Evolutionary conservation across 495 filamentous ascomycete species (phyloP).

Genomic region (Alectoria sarmentosa): DNA sequence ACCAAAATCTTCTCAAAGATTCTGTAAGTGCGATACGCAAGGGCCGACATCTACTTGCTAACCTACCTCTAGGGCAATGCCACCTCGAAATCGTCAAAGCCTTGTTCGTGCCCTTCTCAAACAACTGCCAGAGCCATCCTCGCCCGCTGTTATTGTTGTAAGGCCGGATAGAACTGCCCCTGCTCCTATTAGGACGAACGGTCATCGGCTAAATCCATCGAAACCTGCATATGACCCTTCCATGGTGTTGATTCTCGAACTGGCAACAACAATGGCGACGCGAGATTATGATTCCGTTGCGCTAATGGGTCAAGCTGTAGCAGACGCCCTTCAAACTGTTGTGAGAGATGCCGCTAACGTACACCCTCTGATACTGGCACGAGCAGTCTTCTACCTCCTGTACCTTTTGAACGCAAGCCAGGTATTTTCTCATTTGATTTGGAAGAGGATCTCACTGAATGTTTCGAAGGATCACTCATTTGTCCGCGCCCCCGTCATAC

Average conservation of each 20-base stretch:
- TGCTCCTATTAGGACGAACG: slow-evolving; percentile 46
- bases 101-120: slow-evolving; percentile 68
- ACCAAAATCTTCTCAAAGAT: slow-evolving; percentile 79
- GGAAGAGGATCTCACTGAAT: slow-evolving; percentile 28
- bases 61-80: slow-evolving; percentile 50
- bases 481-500: slow-evolving; percentile 81
- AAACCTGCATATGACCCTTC: slow-evolving; percentile 75
- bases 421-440: slow-evolving; percentile 45
- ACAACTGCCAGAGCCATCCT: slow-evolving; percentile 80
- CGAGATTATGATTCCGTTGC: slow-evolving; percentile 66
- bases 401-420: slow-evolving; percentile 79
- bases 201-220: slow-evolving; percentile 41
- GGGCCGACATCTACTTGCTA: background rate
- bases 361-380: slow-evolving; percentile 73
- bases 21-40: slow-evolving; percentile 47
- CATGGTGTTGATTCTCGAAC: slow-evolving; percentile 79
- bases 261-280: slow-evolving; percentile 77
- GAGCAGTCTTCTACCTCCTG: slow-evolving; percentile 80
- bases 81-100: slow-evolving; percentile 54
- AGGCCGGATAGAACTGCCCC: slow-evolving; percentile 67
- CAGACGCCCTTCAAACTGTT: slow-evolving; percentile 70
- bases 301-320: slow-evolving; percentile 66
- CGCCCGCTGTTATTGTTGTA: slow-evolving; percentile 75
- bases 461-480: slow-evolving; percentile 71
- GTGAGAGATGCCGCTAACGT: slow-evolving; percentile 70